Conservation (phyloP, 495 filamentous ascomycete species). For the Aspergillus mulundensis region DNA sequence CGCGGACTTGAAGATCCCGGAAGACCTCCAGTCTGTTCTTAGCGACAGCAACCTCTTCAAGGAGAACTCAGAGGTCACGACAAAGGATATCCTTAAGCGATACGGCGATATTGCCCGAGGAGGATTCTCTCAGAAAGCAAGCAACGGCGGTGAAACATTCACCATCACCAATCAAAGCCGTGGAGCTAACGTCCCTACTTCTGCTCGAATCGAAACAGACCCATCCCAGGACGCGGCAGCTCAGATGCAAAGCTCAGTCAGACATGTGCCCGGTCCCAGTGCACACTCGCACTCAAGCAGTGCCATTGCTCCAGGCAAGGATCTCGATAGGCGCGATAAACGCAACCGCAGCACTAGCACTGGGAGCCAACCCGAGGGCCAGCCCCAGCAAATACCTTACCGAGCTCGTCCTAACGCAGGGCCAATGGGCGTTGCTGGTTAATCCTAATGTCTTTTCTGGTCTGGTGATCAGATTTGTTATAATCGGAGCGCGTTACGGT, state of each 20-base stretch:
- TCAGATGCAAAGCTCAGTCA: constrained; percentile 77
- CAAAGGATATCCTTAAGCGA: constrained; percentile 91
- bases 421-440: constrained; percentile 45
- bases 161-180: constrained; percentile 39
- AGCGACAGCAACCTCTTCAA: constrained; percentile 78
- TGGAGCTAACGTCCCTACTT: constrained; percentile 35
- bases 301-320: constrained; percentile 29
- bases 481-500: constrained; percentile 11
- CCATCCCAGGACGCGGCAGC: constrained; percentile 64
- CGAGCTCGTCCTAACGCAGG: constrained; percentile 38
- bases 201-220: constrained; percentile 72
- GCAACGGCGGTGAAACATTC: constrained; percentile 53
- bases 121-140: constrained; percentile 53
- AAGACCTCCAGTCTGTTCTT: constrained; percentile 81
- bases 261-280: constrained; percentile 65
- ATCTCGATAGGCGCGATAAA: constrained; percentile 29
- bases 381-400: constrained; percentile 36
- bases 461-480: constrained; percentile 16
- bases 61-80: constrained; percentile 79
- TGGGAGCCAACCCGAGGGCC: constrained; percentile 38
- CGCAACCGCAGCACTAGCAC: constrained; percentile 42
- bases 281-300: constrained; percentile 37
- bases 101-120: constrained; percentile 71
- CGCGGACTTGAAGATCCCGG: constrained; percentile 67
- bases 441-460: constrained; percentile 12